phyloP scores from a whole-genome alignment of 805 yeast genomes.

The Cyberlindnera amylophila region DNA sequence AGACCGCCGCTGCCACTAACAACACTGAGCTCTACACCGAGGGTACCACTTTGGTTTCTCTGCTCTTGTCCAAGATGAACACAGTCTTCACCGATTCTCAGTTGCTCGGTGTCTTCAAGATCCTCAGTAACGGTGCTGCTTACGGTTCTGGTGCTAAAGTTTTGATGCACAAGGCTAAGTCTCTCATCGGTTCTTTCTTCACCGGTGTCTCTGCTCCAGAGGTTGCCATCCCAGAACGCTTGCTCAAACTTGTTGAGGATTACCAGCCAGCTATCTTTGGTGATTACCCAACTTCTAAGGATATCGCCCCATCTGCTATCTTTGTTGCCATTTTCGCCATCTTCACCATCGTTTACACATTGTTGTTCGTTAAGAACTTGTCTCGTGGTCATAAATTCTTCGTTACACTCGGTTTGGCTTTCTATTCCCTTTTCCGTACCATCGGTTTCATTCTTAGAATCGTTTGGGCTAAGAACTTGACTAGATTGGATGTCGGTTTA shows the following conservation, averaged over 20 bases:
- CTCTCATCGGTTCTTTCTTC: slow-evolving; percentile 20
- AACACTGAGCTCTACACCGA: slow-evolving; percentile 6
- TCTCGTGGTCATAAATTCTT: slow-evolving; percentile 58
- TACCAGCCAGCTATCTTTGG: slow-evolving; percentile 57
- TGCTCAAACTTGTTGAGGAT: slow-evolving; percentile 17
- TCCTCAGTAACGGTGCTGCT: slow-evolving; percentile 26
- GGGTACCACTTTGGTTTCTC: slow-evolving; percentile 18
- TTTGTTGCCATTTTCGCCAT: slow-evolving; percentile 52
- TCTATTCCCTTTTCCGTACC: slow-evolving; percentile 51
- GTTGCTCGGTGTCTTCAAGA: slow-evolving; percentile 22
- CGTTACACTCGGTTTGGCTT: slow-evolving; percentile 47
- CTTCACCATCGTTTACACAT: slow-evolving; percentile 41
- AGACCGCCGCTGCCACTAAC: slow-evolving; percentile 14
- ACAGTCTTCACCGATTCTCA: slow-evolving; percentile 23
- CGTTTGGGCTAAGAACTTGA: slow-evolving; percentile 52
- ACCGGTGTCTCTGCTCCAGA: slow-evolving; percentile 9
- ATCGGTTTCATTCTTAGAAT: slow-evolving; percentile 59
- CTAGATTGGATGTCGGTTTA: slow-evolving; percentile 46
- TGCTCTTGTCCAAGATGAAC: slow-evolving; percentile 18
- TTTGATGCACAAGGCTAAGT: slow-evolving; percentile 16
- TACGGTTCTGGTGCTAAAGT: slow-evolving; percentile 27
- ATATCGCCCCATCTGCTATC: slow-evolving; percentile 57
- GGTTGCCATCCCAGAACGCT: slow-evolving; percentile 12
- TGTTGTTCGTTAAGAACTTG: slow-evolving; percentile 44
- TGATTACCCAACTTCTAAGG: slow-evolving; percentile 49